Evolutionary conservation across 202 grass and related monocot genomes (phyloP), one percentile per base, ranked within the genome.

Genomic region (Panicum virgatum): DNA sequence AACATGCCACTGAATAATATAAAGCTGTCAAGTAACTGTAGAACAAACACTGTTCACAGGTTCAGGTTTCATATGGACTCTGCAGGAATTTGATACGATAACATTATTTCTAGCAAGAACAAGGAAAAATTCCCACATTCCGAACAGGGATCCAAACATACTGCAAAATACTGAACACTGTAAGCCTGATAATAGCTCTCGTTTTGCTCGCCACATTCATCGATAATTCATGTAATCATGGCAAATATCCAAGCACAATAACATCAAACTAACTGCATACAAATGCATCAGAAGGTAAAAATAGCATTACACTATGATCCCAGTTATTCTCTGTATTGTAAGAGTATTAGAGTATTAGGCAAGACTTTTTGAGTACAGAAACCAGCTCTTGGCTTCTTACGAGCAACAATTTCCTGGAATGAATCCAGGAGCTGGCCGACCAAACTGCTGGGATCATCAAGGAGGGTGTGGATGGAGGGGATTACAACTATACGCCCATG

Each of bases 371-470:
- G 32, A 34, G 83, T 96, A 79, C 97, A 96, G 68, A 96, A 87
- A 71, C 91, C 91, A 86, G 78, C 77, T 68, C 80, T 80, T n/a
- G 54, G 89, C 65, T 83, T 96, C 82, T 99, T 99, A 78, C 74
- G 90, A 65, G 89, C n/a, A 69, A 96, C 87, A 62, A 96, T 92
- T 62, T 99, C 93, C 66, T 88, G 81, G 46, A 99, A 99, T 16
- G 97, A 94, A 91, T 99, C 97, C 77, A 94, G 69, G 37, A 99
- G 89, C 75, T 99, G 97, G 29, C 81, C 88, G 50, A 91, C 93
- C 88, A 99, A 85, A 76, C 97, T 94, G 66, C 85, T 82, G 19
- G 97, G 93, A 22, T 99, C 97, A 52, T 99, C 93, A 62, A 90
- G 79, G 36, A 99, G 78, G 37, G 87, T 96, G 30, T 70, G 91